Conservation (phyloP, 768 basidiomycete genomes). For the Stropharia rugosoannulata region DNA sequence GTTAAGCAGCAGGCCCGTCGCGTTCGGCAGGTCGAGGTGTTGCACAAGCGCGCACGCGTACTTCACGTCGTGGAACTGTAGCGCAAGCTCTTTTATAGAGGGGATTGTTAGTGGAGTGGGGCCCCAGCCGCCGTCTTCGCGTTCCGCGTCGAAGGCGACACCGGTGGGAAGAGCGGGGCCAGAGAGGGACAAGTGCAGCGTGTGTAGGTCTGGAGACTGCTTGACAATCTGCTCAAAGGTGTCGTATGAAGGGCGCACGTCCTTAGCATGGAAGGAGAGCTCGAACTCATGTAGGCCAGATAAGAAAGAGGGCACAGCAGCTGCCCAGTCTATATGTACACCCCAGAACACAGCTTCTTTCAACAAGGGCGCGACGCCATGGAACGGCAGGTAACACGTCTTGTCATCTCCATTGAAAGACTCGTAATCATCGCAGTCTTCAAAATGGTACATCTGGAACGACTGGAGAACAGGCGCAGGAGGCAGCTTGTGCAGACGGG, state of each 20-base stretch:
- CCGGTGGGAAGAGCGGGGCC: slow-evolving; percentile 41
- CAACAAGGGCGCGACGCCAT: slow-evolving; percentile 54
- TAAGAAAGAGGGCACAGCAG: slow-evolving; percentile 40
- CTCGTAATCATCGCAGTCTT: slow-evolving; percentile 43
- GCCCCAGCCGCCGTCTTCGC: slow-evolving; percentile 32
- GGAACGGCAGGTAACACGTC: slow-evolving; percentile 47
- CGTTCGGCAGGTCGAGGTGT: slow-evolving; percentile 37
- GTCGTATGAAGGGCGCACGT: slow-evolving; percentile 60
- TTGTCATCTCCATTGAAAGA: slow-evolving; percentile 38
- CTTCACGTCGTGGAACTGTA: slow-evolving; percentile 38
- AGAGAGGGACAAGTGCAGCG: slow-evolving; percentile 53
- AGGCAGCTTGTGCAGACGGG: slow-evolving; percentile 38
- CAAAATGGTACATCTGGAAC: slow-evolving; percentile 57
- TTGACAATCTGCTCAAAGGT: slow-evolving; percentile 53
- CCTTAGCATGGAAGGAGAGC: slow-evolving; percentile 59
- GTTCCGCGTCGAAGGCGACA: slow-evolving; percentile 18
- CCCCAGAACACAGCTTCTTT: slow-evolving; percentile 56
- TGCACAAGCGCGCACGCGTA: slow-evolving; percentile 38
- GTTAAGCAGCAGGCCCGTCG: slow-evolving; percentile 49
- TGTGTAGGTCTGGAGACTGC: slow-evolving; percentile 51
- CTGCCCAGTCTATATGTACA: slow-evolving; percentile 68
- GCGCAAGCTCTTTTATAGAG: slow-evolving; percentile 35
- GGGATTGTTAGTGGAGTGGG: slow-evolving; percentile 34
- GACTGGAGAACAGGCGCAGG: slow-evolving; percentile 53
- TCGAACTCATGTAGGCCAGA: slow-evolving; percentile 49